Base-by-base conservation (phyloP, 148 eudicot genomes). In the Vaccinium vitisidaea region DNA sequence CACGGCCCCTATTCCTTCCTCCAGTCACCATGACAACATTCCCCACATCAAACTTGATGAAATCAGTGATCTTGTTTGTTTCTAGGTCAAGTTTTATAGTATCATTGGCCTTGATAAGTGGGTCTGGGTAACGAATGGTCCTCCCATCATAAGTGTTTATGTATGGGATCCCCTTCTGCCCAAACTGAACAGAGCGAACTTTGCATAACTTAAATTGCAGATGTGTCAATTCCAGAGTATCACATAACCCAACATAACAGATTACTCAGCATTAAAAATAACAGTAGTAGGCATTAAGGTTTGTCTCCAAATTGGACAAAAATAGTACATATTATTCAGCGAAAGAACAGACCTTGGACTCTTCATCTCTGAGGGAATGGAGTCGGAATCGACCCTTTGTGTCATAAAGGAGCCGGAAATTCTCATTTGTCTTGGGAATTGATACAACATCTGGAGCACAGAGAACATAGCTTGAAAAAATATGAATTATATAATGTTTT, bases 1-100 rank as follows among this genome's bases (percentile, higher is more conserved):
- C 92, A 71, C 92, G 90, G 19, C 93, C 92, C 76, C 90, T 91
- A 80, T 91, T 91, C 75, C 93, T 88, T 75, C 93, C 93, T 61
- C 93, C 93, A 69, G 93, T 91, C 83, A 91, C 93, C 93, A 91
- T 91, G 1, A 91, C 93, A 82, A 91, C 93, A 88, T 91, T 91
- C 3, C 93, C 93, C 11, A 91, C 93, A 86, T 90, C 92, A 77
- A 90, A 90, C 86, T 90, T 90, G 85, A 90, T 90, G 85, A 90
- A 90, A 54, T 90, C 92, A 61, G 80, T 80, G 54, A 90, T 89
- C 86, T 90, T 90, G 77, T 87, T 83, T 77, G 87, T 13, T 81
- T 91, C 93, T 6, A 91, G 77, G 84, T 91, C 93, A 46, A 91
- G 88, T 36, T 91, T 91, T 82, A 91, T 88, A 85, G 90, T 89